Conservation (phyloP, 139 green algal species). For the Limnomonas spitsbergensis region DNA sequence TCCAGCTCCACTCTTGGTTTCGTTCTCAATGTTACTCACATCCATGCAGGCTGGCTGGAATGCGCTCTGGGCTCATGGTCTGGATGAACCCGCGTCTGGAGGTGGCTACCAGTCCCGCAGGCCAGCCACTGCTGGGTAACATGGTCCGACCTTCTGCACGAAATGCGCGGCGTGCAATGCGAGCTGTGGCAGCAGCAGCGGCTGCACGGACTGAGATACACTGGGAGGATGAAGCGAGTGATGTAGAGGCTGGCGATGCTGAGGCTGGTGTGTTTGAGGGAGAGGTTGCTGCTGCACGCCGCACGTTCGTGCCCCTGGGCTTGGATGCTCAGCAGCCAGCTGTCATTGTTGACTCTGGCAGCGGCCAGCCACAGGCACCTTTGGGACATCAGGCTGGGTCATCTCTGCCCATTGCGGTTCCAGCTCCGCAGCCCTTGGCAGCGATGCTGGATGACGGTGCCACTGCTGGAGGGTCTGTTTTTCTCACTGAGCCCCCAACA, state of each 20-base stretch:
- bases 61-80: background rate
- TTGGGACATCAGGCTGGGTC: too few species aligned
- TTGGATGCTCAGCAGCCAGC: background rate
- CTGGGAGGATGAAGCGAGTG: too few species aligned
- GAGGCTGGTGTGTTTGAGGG: background rate
- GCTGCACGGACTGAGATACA: background rate
- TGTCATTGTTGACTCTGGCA: background rate
- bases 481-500: too few species aligned
- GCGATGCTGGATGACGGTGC: too few species aligned
- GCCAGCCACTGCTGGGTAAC: background rate
- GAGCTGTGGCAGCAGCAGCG: background rate
- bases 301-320: background rate
- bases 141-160: background rate
- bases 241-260: background rate
- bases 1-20: background rate
- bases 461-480: too few species aligned
- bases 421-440: too few species aligned
- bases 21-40: background rate
- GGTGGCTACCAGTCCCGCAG: background rate
- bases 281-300: background rate
- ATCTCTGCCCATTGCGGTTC: too few species aligned
- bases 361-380: background rate
- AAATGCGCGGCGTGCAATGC: background rate
- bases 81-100: background rate
- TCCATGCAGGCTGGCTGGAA: background rate